Evolutionary conservation across 2,329 filamentous ascomycete genomes (phyloP).

Genomic region (Elsinoe batatas): DNA sequence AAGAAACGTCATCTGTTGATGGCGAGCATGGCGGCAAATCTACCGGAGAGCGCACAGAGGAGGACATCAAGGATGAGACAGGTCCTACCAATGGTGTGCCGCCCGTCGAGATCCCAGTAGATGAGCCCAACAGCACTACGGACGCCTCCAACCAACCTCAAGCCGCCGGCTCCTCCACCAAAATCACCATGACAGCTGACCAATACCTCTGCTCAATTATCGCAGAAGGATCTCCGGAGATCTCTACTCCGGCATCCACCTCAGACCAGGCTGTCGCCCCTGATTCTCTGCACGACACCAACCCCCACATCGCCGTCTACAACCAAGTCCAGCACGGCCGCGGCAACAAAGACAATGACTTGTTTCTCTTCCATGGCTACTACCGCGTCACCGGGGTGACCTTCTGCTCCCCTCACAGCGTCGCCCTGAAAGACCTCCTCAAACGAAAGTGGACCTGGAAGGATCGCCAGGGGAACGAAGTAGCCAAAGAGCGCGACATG

Average conservation of each 20-base stretch:
- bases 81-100: too few species aligned
- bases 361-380: slow-evolving; percentile 8
- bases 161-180: too few species aligned
- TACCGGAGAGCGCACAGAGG: too few species aligned
- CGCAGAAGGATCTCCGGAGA: too few species aligned
- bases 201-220: too few species aligned
- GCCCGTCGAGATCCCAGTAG: too few species aligned
- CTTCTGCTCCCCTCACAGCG: neutral
- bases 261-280: too few species aligned
- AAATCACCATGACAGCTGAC: too few species aligned
- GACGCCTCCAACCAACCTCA: too few species aligned
- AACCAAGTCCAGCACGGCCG: slow-evolving; percentile 1
- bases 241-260: too few species aligned
- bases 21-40: neutral
- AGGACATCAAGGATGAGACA: too few species aligned
- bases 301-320: neutral
- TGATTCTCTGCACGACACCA: neutral
- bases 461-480: slow-evolving; percentile 5
- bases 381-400: neutral
- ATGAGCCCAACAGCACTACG: too few species aligned
- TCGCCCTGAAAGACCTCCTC: slow-evolving; percentile 1
- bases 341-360: slow-evolving; percentile 3
- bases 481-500: neutral
- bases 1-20: neutral
- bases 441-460: slow-evolving; percentile 8